Evolutionary conservation across 495 filamentous ascomycete genomes (phyloP), one percentile per base, ranked within the genome.

Genomic region (Acidomyces sp.): DNA sequence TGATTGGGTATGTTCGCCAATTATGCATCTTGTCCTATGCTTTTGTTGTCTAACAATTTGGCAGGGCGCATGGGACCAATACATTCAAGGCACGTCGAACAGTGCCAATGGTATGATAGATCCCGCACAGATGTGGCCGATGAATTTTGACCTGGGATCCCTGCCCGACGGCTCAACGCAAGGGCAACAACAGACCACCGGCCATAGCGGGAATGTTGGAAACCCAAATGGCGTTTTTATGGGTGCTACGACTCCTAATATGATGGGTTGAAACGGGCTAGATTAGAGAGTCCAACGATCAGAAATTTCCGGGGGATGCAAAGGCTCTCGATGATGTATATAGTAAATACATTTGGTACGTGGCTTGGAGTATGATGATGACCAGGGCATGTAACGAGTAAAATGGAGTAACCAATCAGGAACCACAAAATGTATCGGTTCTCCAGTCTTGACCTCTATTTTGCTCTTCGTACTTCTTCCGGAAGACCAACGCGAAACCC

Each of bases 1-100:
- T 51, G 82, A 87, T 54, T 90, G 83, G 82, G 83, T 87, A 64
- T 61, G 76, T 56, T 16, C 23, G 7, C 22, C 39, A 19, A 22
- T 21, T 13, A 13, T 28, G 13, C 22, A n/a, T 32, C 29, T 22
- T 9, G 35, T 31, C 19, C 42, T 37, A 17, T 6, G 12, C 15
- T 34, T 16, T 18, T 34, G 7, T 18, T n/a, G n/a, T n/a, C n/a
- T n/a, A n/a, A 34, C 13, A 3, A 20, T 11, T 6, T 18, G 20
- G 21, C 39, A 53, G 51, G 51, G 60, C 33, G 58, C 55, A 15
- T 62, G 57, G 57, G 61, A 64, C 37, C 52, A 57, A 2, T 64
- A 61, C 52, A 60, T 64, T 30, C 56, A 60, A 37, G 59, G 57
- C 18, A 39, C 26, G 7, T 34, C 31, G 6, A 34, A 26, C 27